Percentiles rank a stretch among this genome's conserved stretches.
Evolutionary conservation across 148 eudicot species (phyloP).

Genomic region (Oxyria digyna): DNA sequence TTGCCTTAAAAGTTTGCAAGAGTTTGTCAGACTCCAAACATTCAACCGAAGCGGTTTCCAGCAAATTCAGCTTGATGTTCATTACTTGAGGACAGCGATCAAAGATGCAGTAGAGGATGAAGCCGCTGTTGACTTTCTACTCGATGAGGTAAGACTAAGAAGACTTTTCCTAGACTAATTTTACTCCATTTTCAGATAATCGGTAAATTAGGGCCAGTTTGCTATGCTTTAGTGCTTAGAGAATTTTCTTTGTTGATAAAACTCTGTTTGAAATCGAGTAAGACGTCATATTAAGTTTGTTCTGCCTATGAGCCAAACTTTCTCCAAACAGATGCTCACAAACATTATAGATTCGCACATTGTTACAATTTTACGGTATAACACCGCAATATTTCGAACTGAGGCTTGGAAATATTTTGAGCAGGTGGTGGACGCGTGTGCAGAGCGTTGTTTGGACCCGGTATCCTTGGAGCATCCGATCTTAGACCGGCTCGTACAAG

Average conservation of each 20-base stretch:
- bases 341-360: no score
- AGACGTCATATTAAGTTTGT: no score
- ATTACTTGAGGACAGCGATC: constrained; percentile 56
- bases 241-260: no score
- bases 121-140: constrained; percentile 81
- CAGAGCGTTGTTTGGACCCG: constrained; percentile 90
- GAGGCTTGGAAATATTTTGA: neutral
- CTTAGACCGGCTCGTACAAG: constrained; percentile 76
- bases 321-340: no score
- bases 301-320: no score
- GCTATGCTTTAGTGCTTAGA: neutral
- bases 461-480: constrained; percentile 72
- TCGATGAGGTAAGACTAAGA: constrained; percentile 60
- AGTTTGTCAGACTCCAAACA: constrained; percentile 79
- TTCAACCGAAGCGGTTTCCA: constrained; percentile 98
- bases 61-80: constrained; percentile 93
- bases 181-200: neutral
- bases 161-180: neutral
- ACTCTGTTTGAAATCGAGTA: no score
- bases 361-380: no score
- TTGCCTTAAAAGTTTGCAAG: constrained; percentile 88
- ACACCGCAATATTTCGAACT: neutral
- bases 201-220: neutral
- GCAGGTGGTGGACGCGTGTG: constrained; percentile 76
- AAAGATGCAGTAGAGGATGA: constrained; percentile 80